These are phyloP conservation scores for Diplodia scrobiculata DNA, from an alignment of 2,329 filamentous ascomycete species.

Conservation along the genomic window DNA sequence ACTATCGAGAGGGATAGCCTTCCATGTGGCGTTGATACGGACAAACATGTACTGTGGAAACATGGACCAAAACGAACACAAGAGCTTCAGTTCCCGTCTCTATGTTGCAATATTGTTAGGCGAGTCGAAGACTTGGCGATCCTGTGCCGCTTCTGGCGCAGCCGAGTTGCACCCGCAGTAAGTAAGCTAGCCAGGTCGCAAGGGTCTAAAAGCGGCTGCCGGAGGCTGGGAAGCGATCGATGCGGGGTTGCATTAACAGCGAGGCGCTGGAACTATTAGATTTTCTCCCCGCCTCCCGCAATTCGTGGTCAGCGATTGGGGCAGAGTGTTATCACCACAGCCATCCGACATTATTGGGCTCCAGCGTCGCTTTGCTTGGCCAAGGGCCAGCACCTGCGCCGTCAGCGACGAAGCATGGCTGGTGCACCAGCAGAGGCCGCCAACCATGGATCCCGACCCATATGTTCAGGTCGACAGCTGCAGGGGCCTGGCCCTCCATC, in stretches of 20 bases:
- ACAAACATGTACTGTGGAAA: not conserved
- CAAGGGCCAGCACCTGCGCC: not conserved
- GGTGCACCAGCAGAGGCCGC: not conserved
- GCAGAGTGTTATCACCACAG: not conserved
- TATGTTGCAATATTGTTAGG: not conserved
- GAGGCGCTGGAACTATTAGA: not conserved
- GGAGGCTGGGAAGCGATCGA: not conserved
- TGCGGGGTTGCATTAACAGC: not conserved
- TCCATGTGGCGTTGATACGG: no score
- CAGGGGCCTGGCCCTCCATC: not conserved
- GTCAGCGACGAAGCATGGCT: not conserved
- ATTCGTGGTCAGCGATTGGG: not conserved
- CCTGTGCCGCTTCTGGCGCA: not conserved
- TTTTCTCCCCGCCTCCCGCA: not conserved
- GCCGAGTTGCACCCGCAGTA: not conserved
- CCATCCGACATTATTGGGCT: not conserved
- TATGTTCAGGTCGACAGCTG: slow-evolving; percentile 5
- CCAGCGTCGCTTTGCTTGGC: not conserved
- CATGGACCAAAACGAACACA: not conserved
- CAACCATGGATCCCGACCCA: not conserved
- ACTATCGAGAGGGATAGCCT: no score
- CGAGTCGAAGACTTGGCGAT: not conserved
- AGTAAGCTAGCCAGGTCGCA: not conserved
- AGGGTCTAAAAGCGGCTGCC: not conserved
- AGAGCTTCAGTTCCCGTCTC: not conserved